Evolutionary conservation across 176 grass and related monocot genomes (phyloP).

Genomic region (Chrysopogon serrulatus): DNA sequence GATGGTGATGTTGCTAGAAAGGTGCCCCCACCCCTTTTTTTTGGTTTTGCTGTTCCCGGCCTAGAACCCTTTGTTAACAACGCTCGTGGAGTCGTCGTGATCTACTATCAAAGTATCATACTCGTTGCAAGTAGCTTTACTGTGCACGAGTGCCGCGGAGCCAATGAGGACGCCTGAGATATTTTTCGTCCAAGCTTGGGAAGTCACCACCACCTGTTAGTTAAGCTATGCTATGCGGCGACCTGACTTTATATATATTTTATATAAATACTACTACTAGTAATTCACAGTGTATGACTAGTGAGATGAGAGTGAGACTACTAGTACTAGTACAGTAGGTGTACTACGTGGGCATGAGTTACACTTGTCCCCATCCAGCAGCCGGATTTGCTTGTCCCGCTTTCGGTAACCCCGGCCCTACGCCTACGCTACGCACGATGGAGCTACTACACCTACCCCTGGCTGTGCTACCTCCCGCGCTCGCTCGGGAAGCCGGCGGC

Average conservation of each 20-base stretch:
- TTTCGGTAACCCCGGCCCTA: slow-evolving; percentile 38
- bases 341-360: too few species aligned
- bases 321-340: too few species aligned
- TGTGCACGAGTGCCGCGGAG: slow-evolving; percentile 11
- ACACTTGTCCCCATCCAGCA: neutral
- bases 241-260: too few species aligned
- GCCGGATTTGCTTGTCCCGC: neutral
- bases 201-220: too few species aligned
- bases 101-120: neutral
- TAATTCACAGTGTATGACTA: too few species aligned
- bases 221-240: too few species aligned
- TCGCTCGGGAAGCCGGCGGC: too few species aligned
- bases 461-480: too few species aligned
- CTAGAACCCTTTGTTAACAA: neutral
- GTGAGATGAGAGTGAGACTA: too few species aligned
- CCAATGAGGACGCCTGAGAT: neutral
- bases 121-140: neutral
- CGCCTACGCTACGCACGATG: neutral
- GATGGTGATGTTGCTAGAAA: slow-evolving; percentile 14
- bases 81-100: too few species aligned
- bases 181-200: neutral
- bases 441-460: neutral
- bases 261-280: too few species aligned
- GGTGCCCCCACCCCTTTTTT: neutral
- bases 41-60: too few species aligned